A percentile compares a stretch with the other conserved stretches of the same genome.
phyloP scores from a whole-genome alignment of 208 protist species.

The Trypanosomatidae sp. region DNA sequence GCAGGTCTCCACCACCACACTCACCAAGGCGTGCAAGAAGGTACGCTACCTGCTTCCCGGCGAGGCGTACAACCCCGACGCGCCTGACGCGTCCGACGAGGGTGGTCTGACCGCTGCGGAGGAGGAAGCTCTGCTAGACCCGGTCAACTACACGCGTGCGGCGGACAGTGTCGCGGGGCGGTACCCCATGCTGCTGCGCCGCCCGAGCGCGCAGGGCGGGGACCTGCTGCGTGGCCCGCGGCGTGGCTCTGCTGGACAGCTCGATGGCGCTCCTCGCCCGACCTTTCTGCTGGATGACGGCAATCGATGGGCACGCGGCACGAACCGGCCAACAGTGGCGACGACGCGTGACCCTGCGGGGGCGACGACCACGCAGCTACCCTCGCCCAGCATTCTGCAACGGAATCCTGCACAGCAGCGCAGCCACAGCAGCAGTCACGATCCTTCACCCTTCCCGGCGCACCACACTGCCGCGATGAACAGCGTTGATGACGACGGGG shows the following conservation, averaged over 20 bases:
- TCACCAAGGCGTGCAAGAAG: constrained; percentile 53
- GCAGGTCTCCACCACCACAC: constrained; percentile 55
- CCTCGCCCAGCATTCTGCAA: constrained; percentile 16
- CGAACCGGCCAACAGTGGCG: constrained; percentile 34
- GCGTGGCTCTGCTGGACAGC: neutral
- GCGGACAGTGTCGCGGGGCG: constrained; percentile 15
- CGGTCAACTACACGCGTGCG: constrained; percentile 30
- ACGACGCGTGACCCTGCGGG: constrained; percentile 43
- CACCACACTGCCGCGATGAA: constrained; percentile 3
- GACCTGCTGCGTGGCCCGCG: constrained; percentile 8
- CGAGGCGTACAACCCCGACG: constrained; percentile 35
- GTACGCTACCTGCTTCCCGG: constrained; percentile 49
- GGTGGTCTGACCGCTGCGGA: constrained; percentile 29
- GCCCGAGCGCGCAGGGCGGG: constrained; percentile 16
- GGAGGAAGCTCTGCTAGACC: constrained; percentile 43
- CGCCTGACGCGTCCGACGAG: constrained; percentile 33
- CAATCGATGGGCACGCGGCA: constrained; percentile 41
- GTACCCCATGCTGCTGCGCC: constrained; percentile 34
- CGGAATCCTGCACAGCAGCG: neutral
- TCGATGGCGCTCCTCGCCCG: constrained; percentile 7
- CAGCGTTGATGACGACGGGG: neutral
- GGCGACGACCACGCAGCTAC: constrained; percentile 11
- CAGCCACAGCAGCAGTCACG: neutral
- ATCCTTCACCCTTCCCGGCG: constrained; percentile 23
- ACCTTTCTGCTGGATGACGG: constrained; percentile 43